These are phyloP conservation scores for Pascua sp. DNA, from an alignment of 1,284 basidiomycete species.

Conservation along the genomic window DNA sequence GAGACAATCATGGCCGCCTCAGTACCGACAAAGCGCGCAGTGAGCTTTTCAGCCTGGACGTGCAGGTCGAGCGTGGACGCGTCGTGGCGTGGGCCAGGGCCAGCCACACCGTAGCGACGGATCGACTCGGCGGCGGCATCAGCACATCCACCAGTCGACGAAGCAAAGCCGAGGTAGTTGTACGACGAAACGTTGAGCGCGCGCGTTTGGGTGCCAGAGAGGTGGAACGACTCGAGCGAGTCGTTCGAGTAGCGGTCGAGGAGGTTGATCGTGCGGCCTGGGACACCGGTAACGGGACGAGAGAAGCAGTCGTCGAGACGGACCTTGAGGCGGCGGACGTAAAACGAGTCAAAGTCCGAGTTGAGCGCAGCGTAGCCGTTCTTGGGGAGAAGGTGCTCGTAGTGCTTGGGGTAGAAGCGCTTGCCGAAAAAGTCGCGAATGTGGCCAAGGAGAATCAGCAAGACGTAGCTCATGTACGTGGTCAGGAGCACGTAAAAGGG, in stretches of 20 bases:
- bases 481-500: conserved; percentile 85
- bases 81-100: conserved; percentile 74
- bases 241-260: conserved; percentile 82
- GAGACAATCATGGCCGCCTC: conserved; percentile 87
- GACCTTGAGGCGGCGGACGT: conserved; percentile 89
- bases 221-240: conserved; percentile 72
- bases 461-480: conserved; percentile 87
- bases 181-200: conserved; percentile 96
- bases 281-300: conserved; percentile 88
- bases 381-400: conserved; percentile 74
- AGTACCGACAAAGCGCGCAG: conserved; percentile 82
- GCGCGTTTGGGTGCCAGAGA: conserved; percentile 77
- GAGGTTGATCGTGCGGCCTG: conserved; percentile 84
- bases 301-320: conserved; percentile 96
- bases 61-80: conserved; percentile 84
- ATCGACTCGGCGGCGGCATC: conserved; percentile 84
- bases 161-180: conserved; percentile 99
- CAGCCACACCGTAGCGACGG: conserved; percentile 71
- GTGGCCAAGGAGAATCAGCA: conserved; percentile 86
- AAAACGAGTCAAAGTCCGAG: conserved; percentile 99
- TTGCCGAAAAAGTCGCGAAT: conserved; percentile 94
- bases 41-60: conserved; percentile 73
- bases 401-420: conserved; percentile 66
- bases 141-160: conserved; percentile 86
- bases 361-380: conserved; percentile 93